phyloP scores from a whole-genome alignment of 805 yeast species.

The Myxozyma kluyveri region DNA sequence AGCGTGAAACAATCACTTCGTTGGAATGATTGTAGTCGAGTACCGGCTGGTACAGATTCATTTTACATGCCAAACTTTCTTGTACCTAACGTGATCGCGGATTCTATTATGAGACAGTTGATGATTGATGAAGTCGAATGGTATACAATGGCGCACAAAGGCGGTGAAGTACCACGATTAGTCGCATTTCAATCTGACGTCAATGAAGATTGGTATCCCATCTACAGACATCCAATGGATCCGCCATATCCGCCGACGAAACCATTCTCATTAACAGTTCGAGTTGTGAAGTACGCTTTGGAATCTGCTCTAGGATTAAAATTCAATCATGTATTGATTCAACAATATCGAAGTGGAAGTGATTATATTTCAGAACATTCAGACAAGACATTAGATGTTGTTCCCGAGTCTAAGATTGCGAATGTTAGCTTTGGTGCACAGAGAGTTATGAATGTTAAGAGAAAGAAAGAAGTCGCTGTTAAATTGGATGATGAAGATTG shows the following conservation, averaged over 20 bases:
- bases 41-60: slow-evolving; percentile 10
- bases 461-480: slow-evolving; percentile 7
- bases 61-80: slow-evolving; percentile 10
- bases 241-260: slow-evolving; percentile 13
- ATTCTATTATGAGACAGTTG: slow-evolving; percentile 6
- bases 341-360: slow-evolving; percentile 23
- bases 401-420: slow-evolving; percentile 27
- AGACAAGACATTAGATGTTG: slow-evolving; percentile 30
- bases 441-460: slow-evolving; percentile 16
- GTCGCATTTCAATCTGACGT: slow-evolving; percentile 25
- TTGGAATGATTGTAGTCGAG: slow-evolving; percentile 1
- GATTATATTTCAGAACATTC: slow-evolving; percentile 30
- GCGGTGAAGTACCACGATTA: slow-evolving; percentile 29
- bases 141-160: slow-evolving; percentile 20
- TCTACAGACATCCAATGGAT: slow-evolving; percentile 29
- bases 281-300: not conserved
- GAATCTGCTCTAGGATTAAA: slow-evolving; percentile 8
- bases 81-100: slow-evolving; percentile 12
- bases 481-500: not conserved
- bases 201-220: slow-evolving; percentile 24
- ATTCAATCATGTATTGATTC: slow-evolving; percentile 29
- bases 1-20: not conserved
- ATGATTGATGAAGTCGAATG: slow-evolving; percentile 16
- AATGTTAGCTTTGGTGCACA: slow-evolving; percentile 28
- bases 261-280: slow-evolving; percentile 1